Evolutionary conservation across 345 rosid species (phyloP).

Genomic region (Hibiscus mutabilis): DNA sequence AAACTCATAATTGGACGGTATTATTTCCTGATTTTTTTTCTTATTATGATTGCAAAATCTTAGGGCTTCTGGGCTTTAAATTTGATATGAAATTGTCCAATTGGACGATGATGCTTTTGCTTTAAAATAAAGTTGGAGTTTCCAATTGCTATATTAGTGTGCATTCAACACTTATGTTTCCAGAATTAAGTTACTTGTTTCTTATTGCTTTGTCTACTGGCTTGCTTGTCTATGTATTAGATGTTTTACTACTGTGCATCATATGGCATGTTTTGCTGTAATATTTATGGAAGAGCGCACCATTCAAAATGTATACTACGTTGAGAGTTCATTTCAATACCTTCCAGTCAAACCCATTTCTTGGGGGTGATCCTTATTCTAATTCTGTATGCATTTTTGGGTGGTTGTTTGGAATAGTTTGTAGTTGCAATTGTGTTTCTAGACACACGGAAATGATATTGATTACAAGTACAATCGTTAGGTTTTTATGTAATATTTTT

Average conservation of each 20-base stretch:
- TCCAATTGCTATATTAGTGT: background rate
- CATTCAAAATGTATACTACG: background rate
- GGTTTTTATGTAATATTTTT: background rate
- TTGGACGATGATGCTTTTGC: background rate
- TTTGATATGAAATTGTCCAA: background rate
- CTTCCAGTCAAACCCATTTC: background rate
- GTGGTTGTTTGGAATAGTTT: background rate
- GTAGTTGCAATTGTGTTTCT: background rate
- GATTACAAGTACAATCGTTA: background rate
- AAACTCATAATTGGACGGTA: constrained; percentile 82
- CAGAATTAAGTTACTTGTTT: background rate
- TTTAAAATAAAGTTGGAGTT: background rate
- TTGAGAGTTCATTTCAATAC: background rate
- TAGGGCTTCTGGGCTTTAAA: background rate
- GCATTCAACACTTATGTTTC: background rate
- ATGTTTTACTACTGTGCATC: background rate
- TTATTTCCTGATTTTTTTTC: background rate
- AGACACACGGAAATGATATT: background rate
- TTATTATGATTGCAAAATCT: too few species aligned
- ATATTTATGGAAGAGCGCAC: background rate
- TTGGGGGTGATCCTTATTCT: background rate
- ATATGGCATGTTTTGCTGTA: background rate
- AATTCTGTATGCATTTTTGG: background rate
- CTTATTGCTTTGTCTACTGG: background rate
- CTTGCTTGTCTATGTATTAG: background rate